A percentile compares a stretch with the other conserved stretches of the same genome.
phyloP scores from a whole-genome alignment of 1,284 basidiomycete genomes.

The Ustilago tritici region DNA sequence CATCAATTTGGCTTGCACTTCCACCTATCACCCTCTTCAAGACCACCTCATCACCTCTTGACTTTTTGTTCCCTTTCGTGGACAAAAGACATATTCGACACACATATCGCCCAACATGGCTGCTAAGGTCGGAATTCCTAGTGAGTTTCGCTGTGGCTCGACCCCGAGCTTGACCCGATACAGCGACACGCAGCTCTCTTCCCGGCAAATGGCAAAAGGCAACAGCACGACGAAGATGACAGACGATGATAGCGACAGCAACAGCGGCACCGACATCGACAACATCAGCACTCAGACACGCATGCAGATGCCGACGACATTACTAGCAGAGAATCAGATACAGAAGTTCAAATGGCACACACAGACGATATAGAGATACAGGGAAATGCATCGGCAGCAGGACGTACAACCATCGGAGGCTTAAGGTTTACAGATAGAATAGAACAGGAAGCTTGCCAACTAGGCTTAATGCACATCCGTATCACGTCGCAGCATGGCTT shows the following conservation, averaged over 20 bases:
- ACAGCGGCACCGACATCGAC: neutral
- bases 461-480: too few relatives aligned
- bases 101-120: slow-evolving; percentile 58
- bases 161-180: neutral
- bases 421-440: too few relatives aligned
- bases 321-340: too few relatives aligned
- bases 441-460: too few relatives aligned
- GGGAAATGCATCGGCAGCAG: neutral
- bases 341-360: neutral
- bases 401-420: neutral
- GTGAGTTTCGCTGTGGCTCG: slow-evolving; percentile 52
- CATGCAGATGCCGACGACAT: neutral
- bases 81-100: slow-evolving; percentile 47
- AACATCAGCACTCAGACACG: neutral
- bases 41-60: slow-evolving; percentile 37
- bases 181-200: slow-evolving; percentile 26
- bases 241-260: slow-evolving; percentile 12
- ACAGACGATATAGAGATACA: neutral
- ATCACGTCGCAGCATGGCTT: too few relatives aligned
- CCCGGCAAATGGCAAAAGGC: slow-evolving; percentile 2
- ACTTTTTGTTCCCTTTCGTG: slow-evolving; percentile 42
- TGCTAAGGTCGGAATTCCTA: slow-evolving; percentile 64
- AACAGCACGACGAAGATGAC: slow-evolving; percentile 12
- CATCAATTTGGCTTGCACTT: slow-evolving; percentile 33
- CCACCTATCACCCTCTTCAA: slow-evolving; percentile 53